These are phyloP conservation scores for Tilletiaria anomala DNA, from an alignment of 1,284 basidiomycete genomes.

Conservation along the genomic window DNA sequence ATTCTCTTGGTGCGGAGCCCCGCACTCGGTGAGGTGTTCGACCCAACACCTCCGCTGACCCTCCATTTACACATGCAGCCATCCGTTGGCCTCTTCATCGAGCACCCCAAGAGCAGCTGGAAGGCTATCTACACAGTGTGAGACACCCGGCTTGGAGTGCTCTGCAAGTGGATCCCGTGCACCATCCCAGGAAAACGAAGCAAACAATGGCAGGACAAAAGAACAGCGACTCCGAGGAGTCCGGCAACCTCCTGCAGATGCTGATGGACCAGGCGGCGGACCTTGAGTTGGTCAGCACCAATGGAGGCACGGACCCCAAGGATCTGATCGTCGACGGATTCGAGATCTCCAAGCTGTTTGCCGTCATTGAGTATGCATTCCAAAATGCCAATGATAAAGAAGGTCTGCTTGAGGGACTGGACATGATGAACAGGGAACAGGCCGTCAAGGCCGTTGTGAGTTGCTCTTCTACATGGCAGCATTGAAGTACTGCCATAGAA, in stretches of 20 bases:
- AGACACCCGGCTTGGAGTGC: too few species aligned
- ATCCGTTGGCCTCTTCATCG: too few species aligned
- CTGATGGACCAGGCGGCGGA: slow-evolving; percentile 22
- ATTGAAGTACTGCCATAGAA: not conserved
- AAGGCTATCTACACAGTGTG: too few species aligned
- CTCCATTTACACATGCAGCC: too few species aligned
- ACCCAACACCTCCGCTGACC: too few species aligned
- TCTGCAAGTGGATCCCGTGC: too few species aligned
- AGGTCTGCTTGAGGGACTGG: slow-evolving; percentile 13
- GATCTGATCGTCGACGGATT: slow-evolving; percentile 14
- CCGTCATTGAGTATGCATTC: slow-evolving; percentile 17
- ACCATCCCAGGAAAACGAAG: too few species aligned
- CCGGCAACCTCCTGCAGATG: slow-evolving; percentile 17
- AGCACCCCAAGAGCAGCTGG: too few species aligned
- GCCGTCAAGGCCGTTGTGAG: slow-evolving; percentile 18
- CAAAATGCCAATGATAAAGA: slow-evolving; percentile 13
- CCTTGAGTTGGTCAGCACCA: slow-evolving; percentile 15
- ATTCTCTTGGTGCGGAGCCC: too few species aligned
- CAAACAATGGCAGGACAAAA: too few species aligned
- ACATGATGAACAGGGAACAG: slow-evolving; percentile 22
- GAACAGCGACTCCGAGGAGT: too few species aligned
- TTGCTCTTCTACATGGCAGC: not conserved
- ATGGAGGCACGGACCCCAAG: slow-evolving; percentile 9
- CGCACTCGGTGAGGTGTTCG: too few species aligned
- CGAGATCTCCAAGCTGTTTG: slow-evolving; percentile 12